phyloP scores from a whole-genome alignment of 148 eudicot genomes.

The Cornus controversa region DNA sequence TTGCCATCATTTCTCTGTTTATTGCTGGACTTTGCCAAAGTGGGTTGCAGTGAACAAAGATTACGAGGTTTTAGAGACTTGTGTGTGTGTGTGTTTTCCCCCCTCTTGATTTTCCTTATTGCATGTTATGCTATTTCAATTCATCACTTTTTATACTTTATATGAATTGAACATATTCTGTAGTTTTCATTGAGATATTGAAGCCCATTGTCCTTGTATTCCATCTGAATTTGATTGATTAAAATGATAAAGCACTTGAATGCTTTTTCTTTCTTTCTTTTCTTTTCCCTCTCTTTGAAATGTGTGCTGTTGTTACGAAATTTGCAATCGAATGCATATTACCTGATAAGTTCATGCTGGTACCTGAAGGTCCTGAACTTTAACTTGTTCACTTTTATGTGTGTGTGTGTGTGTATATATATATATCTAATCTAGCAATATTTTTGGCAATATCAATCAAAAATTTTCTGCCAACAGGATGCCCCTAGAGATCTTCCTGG shows the following conservation, averaged over 20 bases:
- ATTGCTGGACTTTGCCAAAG: too few relatives aligned
- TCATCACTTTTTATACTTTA: neutral
- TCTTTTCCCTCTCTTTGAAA: neutral
- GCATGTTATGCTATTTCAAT: neutral
- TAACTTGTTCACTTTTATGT: neutral
- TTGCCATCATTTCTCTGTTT: too few relatives aligned
- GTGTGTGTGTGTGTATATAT: too few relatives aligned
- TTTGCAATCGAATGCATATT: neutral
- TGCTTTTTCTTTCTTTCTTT: neutral
- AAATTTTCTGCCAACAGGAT: conserved; percentile 36
- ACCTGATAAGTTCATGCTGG: neutral
- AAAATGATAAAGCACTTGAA: neutral
- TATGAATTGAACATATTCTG: neutral
- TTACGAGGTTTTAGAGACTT: too few relatives aligned
- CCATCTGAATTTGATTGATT: neutral
- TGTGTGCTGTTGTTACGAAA: too few relatives aligned
- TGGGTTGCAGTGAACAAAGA: too few relatives aligned
- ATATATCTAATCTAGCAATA: neutral
- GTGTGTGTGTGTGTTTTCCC: too few relatives aligned
- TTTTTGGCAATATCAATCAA: conserved; percentile 3
- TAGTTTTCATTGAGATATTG: neutral
- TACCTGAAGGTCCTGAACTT: neutral
- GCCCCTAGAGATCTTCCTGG: conserved; percentile 46
- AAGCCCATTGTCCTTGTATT: neutral
- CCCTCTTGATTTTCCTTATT: too few relatives aligned